These are phyloP conservation scores for Toxoplasma gondii DNA, from an alignment of 169 alveolate species.

Conservation along the genomic window DNA sequence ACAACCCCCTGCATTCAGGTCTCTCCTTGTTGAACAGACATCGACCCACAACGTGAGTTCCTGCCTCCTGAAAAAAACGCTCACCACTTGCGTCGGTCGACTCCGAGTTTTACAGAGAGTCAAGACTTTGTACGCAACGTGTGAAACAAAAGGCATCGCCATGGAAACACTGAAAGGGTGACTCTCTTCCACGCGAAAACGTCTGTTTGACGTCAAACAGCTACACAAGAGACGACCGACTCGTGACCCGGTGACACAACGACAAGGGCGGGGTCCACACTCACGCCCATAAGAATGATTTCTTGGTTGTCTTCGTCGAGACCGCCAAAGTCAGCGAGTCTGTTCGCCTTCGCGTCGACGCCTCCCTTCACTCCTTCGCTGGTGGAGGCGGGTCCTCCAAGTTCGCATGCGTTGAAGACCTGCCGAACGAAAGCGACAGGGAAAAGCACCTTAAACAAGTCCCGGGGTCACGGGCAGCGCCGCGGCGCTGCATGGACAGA, in stretches of 20 bases:
- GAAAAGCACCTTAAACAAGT: not conserved
- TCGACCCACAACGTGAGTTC: no score
- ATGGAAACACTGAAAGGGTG: no score
- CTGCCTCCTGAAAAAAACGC: no score
- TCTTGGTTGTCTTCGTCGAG: conserved; percentile 1
- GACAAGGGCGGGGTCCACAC: not conserved
- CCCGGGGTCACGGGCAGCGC: not conserved
- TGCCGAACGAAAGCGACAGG: not conserved
- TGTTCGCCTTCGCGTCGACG: not conserved
- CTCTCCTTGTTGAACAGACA: no score
- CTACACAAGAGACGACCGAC: not conserved
- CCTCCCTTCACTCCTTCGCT: not conserved
- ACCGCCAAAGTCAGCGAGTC: not conserved
- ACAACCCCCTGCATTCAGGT: no score
- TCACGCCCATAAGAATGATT: not conserved
- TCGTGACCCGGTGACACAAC: not conserved
- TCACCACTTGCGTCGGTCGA: no score
- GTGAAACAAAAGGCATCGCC: no score
- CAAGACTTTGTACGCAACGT: no score
- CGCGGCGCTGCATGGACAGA: not conserved
- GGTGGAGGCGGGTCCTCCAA: not conserved
- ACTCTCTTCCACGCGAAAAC: no score
- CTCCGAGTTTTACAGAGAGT: no score
- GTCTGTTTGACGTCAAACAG: no score
- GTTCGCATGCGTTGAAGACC: not conserved